Base-by-base conservation (phyloP, 2,329 filamentous ascomycete genomes). In the Cercospora sojina region DNA sequence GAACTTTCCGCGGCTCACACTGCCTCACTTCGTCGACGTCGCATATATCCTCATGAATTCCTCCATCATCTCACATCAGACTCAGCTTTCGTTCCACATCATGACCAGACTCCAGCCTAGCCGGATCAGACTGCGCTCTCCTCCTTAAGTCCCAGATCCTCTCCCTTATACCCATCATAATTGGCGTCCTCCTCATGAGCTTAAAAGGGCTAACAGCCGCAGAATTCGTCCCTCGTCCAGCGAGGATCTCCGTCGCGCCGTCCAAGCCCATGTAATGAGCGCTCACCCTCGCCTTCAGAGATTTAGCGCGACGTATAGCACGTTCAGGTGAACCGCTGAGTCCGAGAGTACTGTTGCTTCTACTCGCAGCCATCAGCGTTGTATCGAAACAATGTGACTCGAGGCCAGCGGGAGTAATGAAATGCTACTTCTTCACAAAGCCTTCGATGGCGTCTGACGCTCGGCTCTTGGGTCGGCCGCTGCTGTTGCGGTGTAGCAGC, bases 351-450 rank as follows among this genome's bases (percentile, higher is more conserved):
- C 51, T 35, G 51, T 51, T 47, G 27, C 41, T 60, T 29, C 59
- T 62, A 29, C 31, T 55, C 23, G 51, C 49, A 63, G 60, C 32
- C 35, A 63, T 63, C 51, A 57, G 49, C 51, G 51, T 35, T 35
- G 60, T 16, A 35, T 56, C 51, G 25, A 63, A 51, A 63, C 32
- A 41, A 57, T 18, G 27, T 56, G 59, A 58, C 62, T 61, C 61
- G 49, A 59, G 31, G 55, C 55, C 41, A 32, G 57, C 41, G 57
- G 59, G 62, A 60, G 63, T 49, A 51, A 64, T 59, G 66, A 68
- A 70, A 65, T 73, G 64, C 72, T 74, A 77, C 72, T 74, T 75
- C 69, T 73, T 74, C 64, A 74, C 72, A 63, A 75, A 69, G 49
- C 68, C 72, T 67, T 76, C 75, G 31, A 76, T 67, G 3, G 71